A percentile compares a stretch with the other conserved stretches of the same genome.
These are phyloP conservation scores for bread wheat (Triticum aestivum) DNA, from an alignment of 176 grass and related monocot species.

Conservation along the genomic window IWGSC_CS_RefSeq_v2.1 NC_057811.1:381796979-381797478, in stretches of 20 bases:
- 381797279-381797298: constrained; percentile 17
- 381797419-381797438: constrained; percentile 27
- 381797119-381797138: not conserved
- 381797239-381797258: not conserved
- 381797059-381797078: no score
- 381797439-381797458: not conserved
- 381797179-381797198: constrained; percentile 28
- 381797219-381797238: not conserved
- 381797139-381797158: not conserved
- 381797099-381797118: not conserved
- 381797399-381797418: constrained; percentile 28
- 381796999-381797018: no score
- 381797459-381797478: not conserved
- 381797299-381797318: constrained; percentile 27
- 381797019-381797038: no score
- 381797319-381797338: not conserved
- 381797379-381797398: constrained; percentile 40
- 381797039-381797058: no score
- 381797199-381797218: constrained; percentile 45
- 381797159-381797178: constrained; percentile 34
- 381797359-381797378: constrained; percentile 56
- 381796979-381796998: no score
- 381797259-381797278: not conserved
- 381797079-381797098: not conserved
- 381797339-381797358: constrained; percentile 1